Conservation (phyloP, 1,284 basidiomycete species). For the Ustilago cynodontis region DNA sequence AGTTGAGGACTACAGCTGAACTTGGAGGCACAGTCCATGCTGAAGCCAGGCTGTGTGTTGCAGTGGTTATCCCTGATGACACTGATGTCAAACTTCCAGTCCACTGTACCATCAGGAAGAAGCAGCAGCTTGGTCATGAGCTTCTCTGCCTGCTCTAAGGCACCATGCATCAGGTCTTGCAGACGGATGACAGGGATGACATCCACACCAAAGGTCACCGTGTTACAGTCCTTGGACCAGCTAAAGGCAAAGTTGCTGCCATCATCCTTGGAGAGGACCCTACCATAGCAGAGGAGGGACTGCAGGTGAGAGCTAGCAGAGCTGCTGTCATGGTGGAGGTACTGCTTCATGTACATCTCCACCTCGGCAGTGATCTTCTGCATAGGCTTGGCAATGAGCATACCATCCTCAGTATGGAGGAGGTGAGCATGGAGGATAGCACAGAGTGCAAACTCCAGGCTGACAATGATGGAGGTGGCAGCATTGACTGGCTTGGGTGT, state of each 20-base stretch:
- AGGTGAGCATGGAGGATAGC: not conserved
- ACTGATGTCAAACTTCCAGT: not conserved
- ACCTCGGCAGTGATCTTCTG: not conserved
- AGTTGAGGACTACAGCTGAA: not conserved
- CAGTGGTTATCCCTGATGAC: not conserved
- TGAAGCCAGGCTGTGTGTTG: conserved; percentile 6
- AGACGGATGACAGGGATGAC: not conserved
- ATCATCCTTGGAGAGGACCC: not conserved
- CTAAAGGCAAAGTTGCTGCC: not conserved
- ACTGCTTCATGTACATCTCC: not conserved
- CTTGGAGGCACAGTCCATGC: not conserved
- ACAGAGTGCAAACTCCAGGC: not conserved
- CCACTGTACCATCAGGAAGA: not conserved
- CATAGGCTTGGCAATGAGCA: not conserved
- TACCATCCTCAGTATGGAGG: not conserved
- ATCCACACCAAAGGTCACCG: not conserved
- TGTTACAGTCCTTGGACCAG: not conserved
- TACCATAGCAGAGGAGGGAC: conserved; percentile 1
- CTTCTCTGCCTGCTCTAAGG: not conserved
- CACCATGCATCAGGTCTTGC: not conserved
- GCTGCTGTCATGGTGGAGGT: conserved; percentile 1
- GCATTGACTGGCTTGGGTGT: conserved; percentile 5
- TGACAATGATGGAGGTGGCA: not conserved
- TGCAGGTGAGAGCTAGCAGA: conserved; percentile 1
- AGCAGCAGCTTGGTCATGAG: not conserved